Conservation (phyloP, 116 monocot genomes). For the Thalassia testudinum region DNA sequence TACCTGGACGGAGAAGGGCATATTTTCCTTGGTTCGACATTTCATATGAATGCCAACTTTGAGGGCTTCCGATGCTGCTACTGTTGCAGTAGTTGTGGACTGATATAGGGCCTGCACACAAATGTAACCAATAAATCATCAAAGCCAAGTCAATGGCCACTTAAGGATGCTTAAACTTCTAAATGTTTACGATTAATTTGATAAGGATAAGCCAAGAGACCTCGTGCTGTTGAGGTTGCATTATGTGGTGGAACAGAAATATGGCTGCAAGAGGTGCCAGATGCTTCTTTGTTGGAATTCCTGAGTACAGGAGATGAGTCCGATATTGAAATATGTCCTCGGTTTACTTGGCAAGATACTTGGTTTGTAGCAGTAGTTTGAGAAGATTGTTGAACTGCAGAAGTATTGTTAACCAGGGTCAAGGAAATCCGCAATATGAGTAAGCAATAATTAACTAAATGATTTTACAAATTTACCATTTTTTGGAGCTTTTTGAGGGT, state of each 20-base stretch:
- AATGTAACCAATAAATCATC: too few relatives aligned
- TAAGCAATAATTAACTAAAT: background rate
- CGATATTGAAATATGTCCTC: slow-evolving; percentile 6
- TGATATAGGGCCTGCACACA: too few relatives aligned
- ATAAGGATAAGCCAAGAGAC: background rate
- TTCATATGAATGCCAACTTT: too few relatives aligned
- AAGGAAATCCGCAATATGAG: background rate
- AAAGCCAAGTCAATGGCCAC: too few relatives aligned
- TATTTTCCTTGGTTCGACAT: too few relatives aligned
- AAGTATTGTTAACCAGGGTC: background rate
- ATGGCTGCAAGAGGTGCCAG: background rate
- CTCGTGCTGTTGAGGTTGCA: background rate
- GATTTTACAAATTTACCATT: slow-evolving; percentile 14
- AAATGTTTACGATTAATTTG: too few relatives aligned
- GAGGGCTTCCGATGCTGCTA: too few relatives aligned
- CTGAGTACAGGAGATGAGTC: slow-evolving; percentile 10
- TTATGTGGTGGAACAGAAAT: background rate
- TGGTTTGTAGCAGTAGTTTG: slow-evolving; percentile 8
- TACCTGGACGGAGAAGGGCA: too few relatives aligned
- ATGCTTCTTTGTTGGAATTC: background rate
- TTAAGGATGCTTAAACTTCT: too few relatives aligned
- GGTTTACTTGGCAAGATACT: slow-evolving; percentile 8
- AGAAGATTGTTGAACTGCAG: slow-evolving; percentile 7
- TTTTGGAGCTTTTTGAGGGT: slow-evolving; percentile 58
- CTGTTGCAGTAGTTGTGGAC: too few relatives aligned